Percentiles rank a stretch among this genome's conserved stretches.
Evolutionary conservation across 2,329 filamentous ascomycete genomes (phyloP).

Genomic region (Monascus ruber): DNA sequence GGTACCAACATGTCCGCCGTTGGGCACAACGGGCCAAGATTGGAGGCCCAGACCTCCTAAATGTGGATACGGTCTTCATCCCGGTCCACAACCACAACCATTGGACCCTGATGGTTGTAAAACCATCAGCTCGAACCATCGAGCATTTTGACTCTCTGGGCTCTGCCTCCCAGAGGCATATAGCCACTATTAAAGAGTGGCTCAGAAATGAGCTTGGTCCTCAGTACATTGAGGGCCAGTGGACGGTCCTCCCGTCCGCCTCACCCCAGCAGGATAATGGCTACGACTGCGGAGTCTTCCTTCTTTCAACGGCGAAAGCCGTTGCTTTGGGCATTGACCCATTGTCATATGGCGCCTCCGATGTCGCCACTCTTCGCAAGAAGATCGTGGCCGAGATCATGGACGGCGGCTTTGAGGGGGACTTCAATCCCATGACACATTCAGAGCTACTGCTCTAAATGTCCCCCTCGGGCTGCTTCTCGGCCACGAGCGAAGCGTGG

Average conservation of each 20-base stretch:
- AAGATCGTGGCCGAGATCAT: slow-evolving; percentile 39
- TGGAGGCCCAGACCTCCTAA: slow-evolving; percentile 30
- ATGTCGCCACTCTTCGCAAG: slow-evolving; percentile 30
- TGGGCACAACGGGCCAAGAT: slow-evolving; percentile 39
- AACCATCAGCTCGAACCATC: slow-evolving; percentile 31
- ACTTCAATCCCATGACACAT: slow-evolving; percentile 21
- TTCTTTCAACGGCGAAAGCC: slow-evolving; percentile 38
- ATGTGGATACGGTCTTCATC: slow-evolving; percentile 37
- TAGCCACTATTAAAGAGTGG: slow-evolving; percentile 30
- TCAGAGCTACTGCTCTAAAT: not conserved
- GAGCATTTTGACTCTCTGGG: slow-evolving; percentile 39
- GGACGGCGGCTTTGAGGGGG: slow-evolving; percentile 33
- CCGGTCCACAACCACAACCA: slow-evolving; percentile 36
- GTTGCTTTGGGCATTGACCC: slow-evolving; percentile 34
- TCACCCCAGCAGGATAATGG: slow-evolving; percentile 37
- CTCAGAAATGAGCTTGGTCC: slow-evolving; percentile 30
- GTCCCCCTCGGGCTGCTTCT: not conserved
- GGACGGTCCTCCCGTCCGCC: slow-evolving; percentile 26
- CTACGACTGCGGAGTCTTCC: slow-evolving; percentile 41
- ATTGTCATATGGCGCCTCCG: slow-evolving; percentile 27
- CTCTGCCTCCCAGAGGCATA: slow-evolving; percentile 17
- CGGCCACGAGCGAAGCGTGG: not conserved
- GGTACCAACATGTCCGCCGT: slow-evolving; percentile 27
- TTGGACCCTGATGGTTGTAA: slow-evolving; percentile 39
- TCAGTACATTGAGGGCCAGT: slow-evolving; percentile 32